Base-by-base conservation (phyloP, 208 protist species). In the Polymyxa betae region DNA sequence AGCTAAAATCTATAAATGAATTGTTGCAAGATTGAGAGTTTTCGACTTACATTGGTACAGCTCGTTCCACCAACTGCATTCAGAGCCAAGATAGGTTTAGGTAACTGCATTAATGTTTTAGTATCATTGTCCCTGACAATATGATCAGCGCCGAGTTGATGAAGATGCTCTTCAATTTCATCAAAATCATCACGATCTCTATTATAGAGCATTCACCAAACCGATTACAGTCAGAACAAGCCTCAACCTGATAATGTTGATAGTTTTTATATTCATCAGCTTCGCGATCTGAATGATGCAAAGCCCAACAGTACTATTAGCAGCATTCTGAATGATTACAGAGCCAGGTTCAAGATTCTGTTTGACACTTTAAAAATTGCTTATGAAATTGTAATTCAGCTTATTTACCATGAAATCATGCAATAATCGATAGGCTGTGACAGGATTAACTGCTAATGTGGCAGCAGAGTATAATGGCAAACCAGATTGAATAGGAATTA, bases 341-440 rank as follows among this genome's bases (percentile, higher is more conserved):
- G 96, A 94, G 66, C 95, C 95, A 89, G 44, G 35, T 0, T 35
- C 38, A 12, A 82, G n/a, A 20, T 20, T 35, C 49, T 88, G 5
- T 5, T 88, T 49, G 41, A 88, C 77, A 88, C 20, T 20, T 29
- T 20, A 60, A 43, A 88, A 88, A 88, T 5, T 68, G 29, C 29
- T 29, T n/a, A n/a, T n/a, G n/a, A n/a, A n/a, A n/a, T n/a, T n/a
- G n/a, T n/a, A n/a, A n/a, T n/a, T n/a, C 24, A 29, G 24, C 12
- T 29, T 60, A 60, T 24, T 60, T 29, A 60, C 49, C 32, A 72
- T 35, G 89, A 98, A 98, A 92, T 97, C 96, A 78, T 97, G 92
- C 1, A 98, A 96, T 92, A 99, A 93, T 88, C 98, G 94, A 90
- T 97, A 97, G 12, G 98, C 98, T 16, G 97, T 98, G 92, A 96